Base-by-base conservation (phyloP, 495 filamentous ascomycete genomes). In the Articulospora tetracladia region DNA sequence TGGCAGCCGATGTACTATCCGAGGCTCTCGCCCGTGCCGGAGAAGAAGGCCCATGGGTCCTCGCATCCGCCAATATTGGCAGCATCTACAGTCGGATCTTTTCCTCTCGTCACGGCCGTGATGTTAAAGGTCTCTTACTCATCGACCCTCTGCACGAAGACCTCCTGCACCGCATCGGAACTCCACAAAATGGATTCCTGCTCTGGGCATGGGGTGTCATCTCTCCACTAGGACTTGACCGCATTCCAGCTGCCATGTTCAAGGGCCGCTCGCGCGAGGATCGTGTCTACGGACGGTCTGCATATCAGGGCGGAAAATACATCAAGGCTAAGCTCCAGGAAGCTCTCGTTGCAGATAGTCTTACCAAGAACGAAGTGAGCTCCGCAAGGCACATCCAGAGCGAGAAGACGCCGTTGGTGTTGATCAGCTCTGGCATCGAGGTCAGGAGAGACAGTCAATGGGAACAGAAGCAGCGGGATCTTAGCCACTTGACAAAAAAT, bases 301-400 rank as follows among this genome's bases (percentile, higher is more conserved):
- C 91, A 0, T 88, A 92, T 63, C 90, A 95, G 71, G 82, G 77
- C 17, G 92, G 88, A 15, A 90, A 87, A 62, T 87, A 82, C 66
- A 86, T 97, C 69, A 94, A 92, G 66, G 88, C 91, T 3, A 92
- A 93, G 69, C 77, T 98, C 34, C 94, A 98, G 72, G 94, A 98
- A 75, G 93, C 88, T 57, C 75, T 97, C 0, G 91, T 96, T 20
- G 94, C 92, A 11, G 78, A 86, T 57, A 87, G 86, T 1, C 81
- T 97, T 54, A 91, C 91, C 19, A 86, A 84, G 62, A 89, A 87
- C 24, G 94, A 98, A 63, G 83, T 96, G 23, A 77, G 78, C 44
- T 86, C 85, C 39, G 89, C 91, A 48, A 76, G 85, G 34, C 84
- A 84, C 46, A 93, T 97, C 50, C 89, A 96, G 70, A 79, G 80